Evolutionary conservation across 768 basidiomycete genomes (phyloP), one percentile per base, ranked within the genome.

Genomic region (Strobilomyces dryophilus): DNA sequence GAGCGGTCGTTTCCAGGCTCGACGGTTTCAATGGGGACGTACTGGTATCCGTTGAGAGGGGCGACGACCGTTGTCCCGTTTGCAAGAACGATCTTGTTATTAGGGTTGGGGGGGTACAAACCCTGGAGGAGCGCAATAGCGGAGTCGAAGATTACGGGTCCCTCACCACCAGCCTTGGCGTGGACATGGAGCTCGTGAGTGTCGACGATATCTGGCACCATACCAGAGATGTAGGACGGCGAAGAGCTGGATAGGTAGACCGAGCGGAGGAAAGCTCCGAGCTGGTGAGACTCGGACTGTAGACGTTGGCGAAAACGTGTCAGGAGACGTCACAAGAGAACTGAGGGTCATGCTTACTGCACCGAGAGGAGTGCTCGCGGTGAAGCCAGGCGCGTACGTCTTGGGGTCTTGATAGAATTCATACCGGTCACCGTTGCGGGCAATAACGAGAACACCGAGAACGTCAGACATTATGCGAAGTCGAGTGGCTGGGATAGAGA

Each of bases 21-120:
- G 45, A 93, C 85, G n/a, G 89, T 90, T 74, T 92, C 86, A 29
- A 91, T 88, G 1, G 91, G 88, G 45, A 94, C 80, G 59, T 93
- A 94, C 70, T 92, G 89, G 69, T 92, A 94, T 3, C 89, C 89
- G 15, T 81, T 80, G 9, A 93, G 79, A 24, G 92, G 91, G 2
- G 87, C 82, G 20, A 80, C 69, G 58, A 94, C 74, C 24, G 75
- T 80, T 14, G 83, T 82, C 51, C 83, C 88, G 57, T 95, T 90
- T 3, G 92, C 92, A 15, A 95, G 83, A 7, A 75, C 76, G 59
- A 87, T 86, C 64, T 79, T 83, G 72, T 89, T 87, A 35, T 79
- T 75, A 10, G 75, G 71, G 65, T 79, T 87, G n/a, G 91, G 89
- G 21, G 91, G 91, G 79, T 85, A 92, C 45, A 93, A 76, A 40